Conservation (phyloP, 768 basidiomycete genomes). For the Dioszegia aurantiaca region DNA sequence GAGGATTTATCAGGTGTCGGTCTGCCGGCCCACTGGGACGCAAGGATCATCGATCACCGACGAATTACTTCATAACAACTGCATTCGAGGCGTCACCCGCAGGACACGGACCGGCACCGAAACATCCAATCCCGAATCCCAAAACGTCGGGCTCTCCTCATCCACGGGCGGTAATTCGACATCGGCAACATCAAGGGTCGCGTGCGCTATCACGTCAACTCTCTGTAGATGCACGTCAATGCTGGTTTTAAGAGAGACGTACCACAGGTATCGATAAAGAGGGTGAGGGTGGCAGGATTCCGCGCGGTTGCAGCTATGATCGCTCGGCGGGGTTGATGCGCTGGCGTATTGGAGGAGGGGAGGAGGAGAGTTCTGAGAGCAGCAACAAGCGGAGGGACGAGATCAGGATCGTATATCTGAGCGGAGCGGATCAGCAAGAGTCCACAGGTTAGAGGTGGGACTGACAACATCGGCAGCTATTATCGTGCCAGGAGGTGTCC, state of each 20-base stretch:
- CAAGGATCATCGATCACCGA: no score
- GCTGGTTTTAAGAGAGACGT: conserved; percentile 13
- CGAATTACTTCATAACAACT: not conserved
- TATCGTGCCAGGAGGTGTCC: conserved; percentile 16
- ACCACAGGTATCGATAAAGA: conserved; percentile 38
- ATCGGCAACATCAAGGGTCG: conserved; percentile 6
- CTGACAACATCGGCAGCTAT: conserved; percentile 50
- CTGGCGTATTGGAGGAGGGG: not conserved
- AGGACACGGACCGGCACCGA: conserved; percentile 32
- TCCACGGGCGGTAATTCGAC: conserved; percentile 23
- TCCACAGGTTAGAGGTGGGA: not conserved
- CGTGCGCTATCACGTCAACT: conserved; percentile 4
- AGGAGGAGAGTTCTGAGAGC: conserved; percentile 27
- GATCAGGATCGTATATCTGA: conserved; percentile 51
- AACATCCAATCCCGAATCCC: conserved; percentile 37
- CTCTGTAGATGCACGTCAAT: not conserved
- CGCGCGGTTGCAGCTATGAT: conserved; percentile 48
- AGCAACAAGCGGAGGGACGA: conserved; percentile 39
- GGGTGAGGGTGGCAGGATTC: conserved; percentile 39
- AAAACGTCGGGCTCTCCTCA: conserved; percentile 28
- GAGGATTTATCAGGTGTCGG: no score
- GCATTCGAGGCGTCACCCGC: conserved; percentile 15
- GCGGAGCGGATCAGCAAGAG: not conserved
- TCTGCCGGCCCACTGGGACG: no score
- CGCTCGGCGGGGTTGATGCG: conserved; percentile 12